A percentile compares a stretch with the other conserved stretches of the same genome.
Evolutionary conservation across 2,329 filamentous ascomycete species (phyloP).

Genomic region (Monosporascus sp.): DNA sequence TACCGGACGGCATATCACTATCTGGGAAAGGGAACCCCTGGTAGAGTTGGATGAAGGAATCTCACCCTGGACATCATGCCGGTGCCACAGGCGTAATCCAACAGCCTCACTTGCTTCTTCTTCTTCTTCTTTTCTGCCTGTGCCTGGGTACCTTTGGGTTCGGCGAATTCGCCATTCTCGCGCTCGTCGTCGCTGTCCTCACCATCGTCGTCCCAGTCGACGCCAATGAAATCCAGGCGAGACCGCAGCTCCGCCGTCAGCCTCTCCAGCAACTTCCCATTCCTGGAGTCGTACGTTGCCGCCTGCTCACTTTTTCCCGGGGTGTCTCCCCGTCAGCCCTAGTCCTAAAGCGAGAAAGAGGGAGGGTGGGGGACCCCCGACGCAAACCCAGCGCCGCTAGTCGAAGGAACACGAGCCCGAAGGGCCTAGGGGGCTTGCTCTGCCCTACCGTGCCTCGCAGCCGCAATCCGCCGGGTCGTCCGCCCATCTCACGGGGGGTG

Average conservation of each 20-base stretch:
- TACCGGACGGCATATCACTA: not conserved
- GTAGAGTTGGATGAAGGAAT: constrained; percentile 4
- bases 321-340: constrained; percentile 1
- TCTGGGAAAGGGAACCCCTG: not conserved
- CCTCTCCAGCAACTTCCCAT: constrained; percentile 45
- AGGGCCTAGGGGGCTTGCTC: no score
- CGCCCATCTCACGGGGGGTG: not conserved
- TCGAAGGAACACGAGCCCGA: no score
- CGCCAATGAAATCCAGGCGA: constrained; percentile 56
- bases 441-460: no score
- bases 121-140: constrained; percentile 14
- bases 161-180: constrained; percentile 1
- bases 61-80: constrained; percentile 59
- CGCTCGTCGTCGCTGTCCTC: constrained; percentile 26
- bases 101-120: constrained; percentile 41
- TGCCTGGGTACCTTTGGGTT: constrained; percentile 25
- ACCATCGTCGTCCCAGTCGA: constrained; percentile 44
- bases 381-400: no score
- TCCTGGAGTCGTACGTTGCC: constrained; percentile 50
- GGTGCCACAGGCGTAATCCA: constrained; percentile 75
- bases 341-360: not conserved
- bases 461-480: no score
- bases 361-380: no score
- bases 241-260: constrained; percentile 49
- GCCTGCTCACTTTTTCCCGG: constrained; percentile 40